phyloP scores from a whole-genome alignment of 805 yeast species.

The Candida pini region DNA sequence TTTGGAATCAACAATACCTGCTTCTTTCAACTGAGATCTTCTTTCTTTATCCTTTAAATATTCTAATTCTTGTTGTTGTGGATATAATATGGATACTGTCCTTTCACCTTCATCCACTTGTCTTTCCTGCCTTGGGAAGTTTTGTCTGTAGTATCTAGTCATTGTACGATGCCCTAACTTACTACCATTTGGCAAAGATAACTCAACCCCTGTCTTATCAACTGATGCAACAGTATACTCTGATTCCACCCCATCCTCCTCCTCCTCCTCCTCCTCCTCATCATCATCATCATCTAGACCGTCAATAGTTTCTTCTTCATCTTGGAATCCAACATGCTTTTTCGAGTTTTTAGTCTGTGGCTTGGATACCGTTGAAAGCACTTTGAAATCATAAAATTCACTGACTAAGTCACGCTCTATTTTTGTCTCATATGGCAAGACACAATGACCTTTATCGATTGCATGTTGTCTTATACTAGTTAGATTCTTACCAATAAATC shows the following conservation, averaged over 20 bases:
- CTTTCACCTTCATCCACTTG: slow-evolving; percentile 54
- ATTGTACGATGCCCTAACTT: slow-evolving; percentile 75
- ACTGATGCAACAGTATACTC: slow-evolving; percentile 28
- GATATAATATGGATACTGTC: slow-evolving; percentile 33
- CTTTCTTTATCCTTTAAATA: slow-evolving; percentile 7
- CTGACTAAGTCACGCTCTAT: slow-evolving; percentile 67
- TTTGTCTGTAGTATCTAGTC: slow-evolving; percentile 63
- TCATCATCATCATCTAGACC: slow-evolving; percentile 23
- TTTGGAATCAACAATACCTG: slow-evolving; percentile 19
- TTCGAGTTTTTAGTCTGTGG: slow-evolving; percentile 29
- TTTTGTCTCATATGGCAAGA: slow-evolving; percentile 78
- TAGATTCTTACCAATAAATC: slow-evolving; percentile 69
- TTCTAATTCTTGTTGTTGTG: slow-evolving; percentile 13
- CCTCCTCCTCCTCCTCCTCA: slow-evolving; percentile 21
- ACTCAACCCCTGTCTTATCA: slow-evolving; percentile 46
- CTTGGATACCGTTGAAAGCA: slow-evolving; percentile 1
- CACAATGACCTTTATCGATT: slow-evolving; percentile 77
- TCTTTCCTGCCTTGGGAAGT: slow-evolving; percentile 35
- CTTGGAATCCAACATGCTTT: slow-evolving; percentile 21
- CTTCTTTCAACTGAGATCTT: slow-evolving; percentile 41
- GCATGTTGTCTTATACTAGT: slow-evolving; percentile 88
- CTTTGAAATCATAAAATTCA: slow-evolving; percentile 70
- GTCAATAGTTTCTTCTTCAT: slow-evolving; percentile 23
- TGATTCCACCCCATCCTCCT: slow-evolving; percentile 16
- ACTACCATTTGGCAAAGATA: slow-evolving; percentile 70